Evolutionary conservation across 495 filamentous ascomycete species (phyloP).

Genomic region (Penicillium tannophilum): DNA sequence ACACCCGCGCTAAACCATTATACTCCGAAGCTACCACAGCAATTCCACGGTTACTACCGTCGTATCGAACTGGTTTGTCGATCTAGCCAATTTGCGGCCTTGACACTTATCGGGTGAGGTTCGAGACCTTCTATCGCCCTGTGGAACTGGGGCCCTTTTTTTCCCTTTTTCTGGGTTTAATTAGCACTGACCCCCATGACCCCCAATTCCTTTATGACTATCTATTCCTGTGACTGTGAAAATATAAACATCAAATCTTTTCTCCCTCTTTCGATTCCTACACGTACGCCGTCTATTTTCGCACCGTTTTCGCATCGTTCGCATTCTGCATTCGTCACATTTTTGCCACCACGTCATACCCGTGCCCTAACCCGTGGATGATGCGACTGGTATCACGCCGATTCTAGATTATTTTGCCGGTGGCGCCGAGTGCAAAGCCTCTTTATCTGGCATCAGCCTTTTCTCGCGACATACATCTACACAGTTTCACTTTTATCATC

Average conservation of each 20-base stretch:
- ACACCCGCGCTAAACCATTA: not conserved
- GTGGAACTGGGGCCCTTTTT: conserved; percentile 8
- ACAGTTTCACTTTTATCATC: not conserved
- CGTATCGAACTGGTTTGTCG: conserved; percentile 17
- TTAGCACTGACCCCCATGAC: conserved; percentile 4
- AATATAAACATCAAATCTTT: not conserved
- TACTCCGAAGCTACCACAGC: not conserved
- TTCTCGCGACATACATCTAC: not conserved
- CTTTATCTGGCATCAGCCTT: not conserved
- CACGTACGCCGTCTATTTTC: too few species aligned
- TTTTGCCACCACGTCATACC: conserved; percentile 24
- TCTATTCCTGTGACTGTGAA: not conserved
- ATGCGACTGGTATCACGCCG: conserved; percentile 13
- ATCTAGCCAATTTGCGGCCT: conserved; percentile 3
- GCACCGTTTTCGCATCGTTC: not conserved
- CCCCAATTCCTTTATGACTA: not conserved
- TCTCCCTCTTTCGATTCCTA: not conserved
- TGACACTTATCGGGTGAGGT: conserved; percentile 8
- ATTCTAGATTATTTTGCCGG: conserved; percentile 13
- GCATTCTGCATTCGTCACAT: conserved; percentile 6
- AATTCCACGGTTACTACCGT: conserved; percentile 20
- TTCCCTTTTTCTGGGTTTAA: conserved; percentile 9
- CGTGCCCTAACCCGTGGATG: conserved; percentile 23
- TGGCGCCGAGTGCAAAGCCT: conserved; percentile 20
- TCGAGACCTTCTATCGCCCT: conserved; percentile 17